Conservation (phyloP, 257 asterid genomes). For the Ilex asprella region DNA sequence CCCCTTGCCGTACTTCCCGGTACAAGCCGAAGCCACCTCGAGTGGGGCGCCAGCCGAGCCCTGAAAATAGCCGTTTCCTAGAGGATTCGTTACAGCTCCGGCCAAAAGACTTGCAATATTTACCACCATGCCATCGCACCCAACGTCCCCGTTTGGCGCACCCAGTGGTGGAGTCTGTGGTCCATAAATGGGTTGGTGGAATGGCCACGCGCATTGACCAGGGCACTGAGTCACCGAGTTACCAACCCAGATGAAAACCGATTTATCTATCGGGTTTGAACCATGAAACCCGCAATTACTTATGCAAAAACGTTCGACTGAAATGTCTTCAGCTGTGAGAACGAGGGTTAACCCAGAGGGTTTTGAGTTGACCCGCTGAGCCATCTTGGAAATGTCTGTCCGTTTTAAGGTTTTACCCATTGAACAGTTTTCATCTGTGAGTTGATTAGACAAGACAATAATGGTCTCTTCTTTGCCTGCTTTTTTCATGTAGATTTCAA, state of each 20-base stretch:
- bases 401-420: constrained; percentile 18
- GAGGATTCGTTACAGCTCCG: constrained; percentile 27
- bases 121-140: constrained; percentile 25
- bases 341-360: constrained; percentile 17
- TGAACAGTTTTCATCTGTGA: constrained; percentile 19
- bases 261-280: background rate
- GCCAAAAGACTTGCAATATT: constrained; percentile 25
- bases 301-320: constrained; percentile 28
- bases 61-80: constrained; percentile 22
- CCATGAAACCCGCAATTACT: constrained; percentile 28
- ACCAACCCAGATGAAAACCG: constrained; percentile 24
- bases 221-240: constrained; percentile 32
- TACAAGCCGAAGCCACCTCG: constrained; percentile 17
- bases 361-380: constrained; percentile 14
- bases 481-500: constrained; percentile 16
- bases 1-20: constrained; percentile 14
- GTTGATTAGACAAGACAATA: constrained; percentile 9
- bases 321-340: constrained; percentile 25
- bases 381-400: constrained; percentile 18
- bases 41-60: constrained; percentile 5
- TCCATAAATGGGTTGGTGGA: constrained; percentile 14
- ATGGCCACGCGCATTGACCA: background rate
- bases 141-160: constrained; percentile 22
- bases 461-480: constrained; percentile 17
- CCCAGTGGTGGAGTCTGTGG: constrained; percentile 23